phyloP scores from a whole-genome alignment of 768 basidiomycete genomes.

The Austroboletus eburneus region DNA sequence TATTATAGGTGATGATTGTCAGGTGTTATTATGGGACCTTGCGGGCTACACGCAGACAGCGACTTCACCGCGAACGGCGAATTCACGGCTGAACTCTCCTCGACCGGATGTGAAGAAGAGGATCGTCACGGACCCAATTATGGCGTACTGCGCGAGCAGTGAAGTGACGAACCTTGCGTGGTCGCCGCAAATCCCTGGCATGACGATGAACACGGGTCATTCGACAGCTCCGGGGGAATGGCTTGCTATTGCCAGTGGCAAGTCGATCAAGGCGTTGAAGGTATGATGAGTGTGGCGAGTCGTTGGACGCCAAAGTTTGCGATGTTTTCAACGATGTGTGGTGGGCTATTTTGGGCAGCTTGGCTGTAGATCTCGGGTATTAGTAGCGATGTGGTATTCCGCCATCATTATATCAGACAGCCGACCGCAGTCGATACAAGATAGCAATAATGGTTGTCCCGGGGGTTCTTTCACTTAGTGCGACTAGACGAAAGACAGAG shows the following conservation, averaged over 20 bases:
- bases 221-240: conserved; percentile 78
- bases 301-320: no score
- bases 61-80: conserved; percentile 64
- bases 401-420: no score
- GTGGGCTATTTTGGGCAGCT: no score
- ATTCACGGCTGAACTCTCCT: conserved; percentile 74
- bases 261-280: conserved; percentile 76
- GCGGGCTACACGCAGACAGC: conserved; percentile 56
- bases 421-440: not conserved
- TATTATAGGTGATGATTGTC: conserved; percentile 81
- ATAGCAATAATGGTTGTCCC: not conserved
- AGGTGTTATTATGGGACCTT: conserved; percentile 92
- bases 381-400: no score
- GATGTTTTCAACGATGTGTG: no score
- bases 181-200: conserved; percentile 79
- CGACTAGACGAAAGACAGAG: no score
- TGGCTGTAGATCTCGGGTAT: not conserved
- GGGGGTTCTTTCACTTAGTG: no score
- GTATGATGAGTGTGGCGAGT: conserved; percentile 42
- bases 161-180: conserved; percentile 86
- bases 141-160: conserved; percentile 74
- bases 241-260: conserved; percentile 81
- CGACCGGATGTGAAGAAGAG: conserved; percentile 78
- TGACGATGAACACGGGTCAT: conserved; percentile 71
- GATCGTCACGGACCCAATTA: conserved; percentile 68